Base-by-base conservation (phyloP, 1,284 basidiomycete genomes). In the Rhodotorula sp. region DNA sequence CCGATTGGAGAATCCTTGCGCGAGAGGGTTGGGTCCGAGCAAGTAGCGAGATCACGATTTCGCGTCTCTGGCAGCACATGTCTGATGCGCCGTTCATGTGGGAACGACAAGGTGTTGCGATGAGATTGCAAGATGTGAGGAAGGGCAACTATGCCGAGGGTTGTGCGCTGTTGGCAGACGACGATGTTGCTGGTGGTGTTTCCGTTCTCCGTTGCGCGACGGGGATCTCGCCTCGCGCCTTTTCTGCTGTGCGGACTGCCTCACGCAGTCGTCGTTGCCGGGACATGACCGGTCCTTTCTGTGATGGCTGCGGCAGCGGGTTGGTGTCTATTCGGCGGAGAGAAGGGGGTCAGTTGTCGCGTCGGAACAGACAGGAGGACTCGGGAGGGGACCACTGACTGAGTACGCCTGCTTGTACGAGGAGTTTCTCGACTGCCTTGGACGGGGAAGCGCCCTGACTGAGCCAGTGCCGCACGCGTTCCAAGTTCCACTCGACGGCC, bases 401-500 rank as follows among this genome's bases (percentile, higher is more conserved):
- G 56, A 76, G 23, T 26, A 75, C 43, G 67, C 81, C 74, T 50
- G 80, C 81, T 45, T 79, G 72, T 54, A 80, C 76, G 62, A 82
- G 70, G 56, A 82, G 55, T 57, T 75, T 75, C 52, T 80, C 81
- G 3, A 81, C 81, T 8, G 79, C 74, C 67, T 82, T 81, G 58
- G 72, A 77, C 2, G 81, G 81, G 63, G 80, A 77, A 1, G 81
- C 81, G 21, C 81, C 81, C n/a, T 76, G 59, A 23, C 68, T 62
- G 43, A 82, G 70, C 81, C 81, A 82, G 64, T 79, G 79, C 43
- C 63, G 55, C 28, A 82, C 79, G 31, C 81, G 67, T 1, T 79
- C 74, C 55, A 75, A 69, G 69, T 82, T 82, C 81, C 81, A 82
- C 52, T 78, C 78, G 28, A 82, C 68, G 7, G 75, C 58, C 73